Evolutionary conservation across 345 rosid species (phyloP).

Genomic region (Ailanthus altissimus): DNA sequence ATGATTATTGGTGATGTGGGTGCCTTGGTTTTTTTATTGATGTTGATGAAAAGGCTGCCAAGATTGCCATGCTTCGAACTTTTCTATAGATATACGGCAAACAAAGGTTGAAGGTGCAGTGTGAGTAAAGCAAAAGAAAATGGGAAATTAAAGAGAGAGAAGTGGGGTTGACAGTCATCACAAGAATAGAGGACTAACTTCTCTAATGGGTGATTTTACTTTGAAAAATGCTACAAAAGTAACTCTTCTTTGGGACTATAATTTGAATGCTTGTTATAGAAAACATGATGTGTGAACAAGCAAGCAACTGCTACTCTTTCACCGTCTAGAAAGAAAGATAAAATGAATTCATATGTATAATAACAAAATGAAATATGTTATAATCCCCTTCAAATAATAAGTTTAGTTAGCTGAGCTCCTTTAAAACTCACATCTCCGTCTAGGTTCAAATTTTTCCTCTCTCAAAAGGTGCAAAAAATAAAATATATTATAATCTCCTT

Average conservation of each 20-base stretch:
- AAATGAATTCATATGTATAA: too few relatives aligned
- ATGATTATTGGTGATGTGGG: conserved; percentile 1
- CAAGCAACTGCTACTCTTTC: too few relatives aligned
- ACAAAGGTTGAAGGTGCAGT: background rate
- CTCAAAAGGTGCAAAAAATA: too few relatives aligned
- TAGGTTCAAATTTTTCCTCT: too few relatives aligned
- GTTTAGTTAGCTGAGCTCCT: too few relatives aligned
- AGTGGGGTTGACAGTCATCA: conserved; percentile 2
- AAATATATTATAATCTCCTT: too few relatives aligned
- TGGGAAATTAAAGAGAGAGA: background rate
- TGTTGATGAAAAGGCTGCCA: conserved; percentile 36
- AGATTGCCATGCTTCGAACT: conserved; percentile 29
- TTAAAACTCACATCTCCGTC: too few relatives aligned
- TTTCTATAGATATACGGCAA: conserved; percentile 6
- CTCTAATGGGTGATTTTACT: background rate
- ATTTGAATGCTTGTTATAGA: background rate
- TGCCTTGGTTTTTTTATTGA: background rate
- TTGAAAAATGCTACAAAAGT: background rate
- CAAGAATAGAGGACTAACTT: background rate
- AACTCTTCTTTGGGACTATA: background rate
- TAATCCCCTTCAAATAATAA: too few relatives aligned
- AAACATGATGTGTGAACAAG: background rate
- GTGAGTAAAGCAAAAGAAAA: background rate
- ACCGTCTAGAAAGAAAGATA: background rate
- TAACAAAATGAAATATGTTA: too few relatives aligned